Evolutionary conservation across 2,329 filamentous ascomycete species (phyloP), one percentile per base, ranked within the genome.

Genomic region (Aspergillus udagawae): DNA sequence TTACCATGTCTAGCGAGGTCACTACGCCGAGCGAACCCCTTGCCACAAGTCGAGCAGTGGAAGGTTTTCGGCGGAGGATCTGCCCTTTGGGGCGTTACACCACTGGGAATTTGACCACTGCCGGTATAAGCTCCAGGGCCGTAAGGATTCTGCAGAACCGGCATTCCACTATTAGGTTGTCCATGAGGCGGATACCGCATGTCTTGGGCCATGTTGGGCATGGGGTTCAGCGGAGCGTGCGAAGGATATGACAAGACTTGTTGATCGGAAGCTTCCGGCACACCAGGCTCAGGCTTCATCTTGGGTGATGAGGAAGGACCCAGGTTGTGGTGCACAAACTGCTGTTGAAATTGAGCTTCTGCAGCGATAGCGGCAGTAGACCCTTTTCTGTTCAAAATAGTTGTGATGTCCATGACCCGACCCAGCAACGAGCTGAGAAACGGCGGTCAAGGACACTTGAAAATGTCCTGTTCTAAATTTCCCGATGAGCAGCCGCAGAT

Each of bases 1-100:
- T 74, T 85, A 97, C 93, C 93, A 77, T 99, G 94, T 68, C 94
- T 86, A 62, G 92, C 91, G 52, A 97, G 85, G 77, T 99, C 94
- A 76, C 93, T 97, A 63, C 94, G 84, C 68, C 94, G 83, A 53
- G 94, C 94, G 73, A 99, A 99, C 25, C 89, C 89, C 76, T 97
- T 97, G 57, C 83, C 84, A 73, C 94, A 99, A 3, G 89, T 93
- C 62, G 86, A 89, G 77, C 94, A 99, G 23, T 91, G 88, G 70
- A 94, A 97, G 1, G 90, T 87, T 77, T 97, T 90, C 10, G 84
- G 82, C 29, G 83, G 80, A 35, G 65, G 81, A 71, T 73, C 78
- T n/a, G 69, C 66, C 76, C 79, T 60, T 66, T 74, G 72, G 64
- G 72, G 74, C 67, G 60, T 67, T 60, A 68, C 74, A 63, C 68